Evolutionary conservation across 176 grass and related monocot genomes (phyloP), one percentile per base, ranked within the genome.

Genomic region (Pontederia paniculata): DNA sequence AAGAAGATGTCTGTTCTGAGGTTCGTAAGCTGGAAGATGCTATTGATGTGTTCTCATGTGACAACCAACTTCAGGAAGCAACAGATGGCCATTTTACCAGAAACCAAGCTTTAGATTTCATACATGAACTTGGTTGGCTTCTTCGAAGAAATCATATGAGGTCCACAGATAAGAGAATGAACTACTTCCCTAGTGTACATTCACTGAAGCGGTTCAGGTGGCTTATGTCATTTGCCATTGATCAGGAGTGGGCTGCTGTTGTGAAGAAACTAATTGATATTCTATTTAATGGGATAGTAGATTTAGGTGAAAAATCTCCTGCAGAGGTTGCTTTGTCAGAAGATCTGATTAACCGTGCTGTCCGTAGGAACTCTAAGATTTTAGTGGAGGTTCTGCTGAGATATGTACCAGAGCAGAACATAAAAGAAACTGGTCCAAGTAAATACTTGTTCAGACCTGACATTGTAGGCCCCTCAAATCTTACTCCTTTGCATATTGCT

Each of bases 71-170:
- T 44, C 42, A 62, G 23, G 63, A 69, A 70, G 51, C 23, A 46
- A 55, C 66, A 46, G 76, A 77, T 50, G 45, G 43, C 48, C 66
- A 73, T 50, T 76, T 23, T 73, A 55, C 57, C n/a, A 93, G 80
- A 72, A 83, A 75, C 37, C 72, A 93, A 85, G 80, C 94, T 73
- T 58, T 93, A 44, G 67, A 98, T 15, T 93, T 98, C 66, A 63
- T 98, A 67, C 84, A 98, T 72, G 87, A 98, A 57, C 73, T 98
- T 13, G 87, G 94, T 10, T 98, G 94, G 94, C 83, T 98, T 65
- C 80, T 98, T 71, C 80, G 80, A 52, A 93, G 65, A 80, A 74
- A 62, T 43, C 82, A 84, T 61, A 48, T 31, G 37, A 73, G 72
- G 28, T 77, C 78, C 50, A 53, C 55, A 62, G 68, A 57, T 31